Percentiles rank a stretch among this genome's conserved stretches.
Conservation (phyloP, 305 asterid species). For the Fraxinus velutina region DNA sequence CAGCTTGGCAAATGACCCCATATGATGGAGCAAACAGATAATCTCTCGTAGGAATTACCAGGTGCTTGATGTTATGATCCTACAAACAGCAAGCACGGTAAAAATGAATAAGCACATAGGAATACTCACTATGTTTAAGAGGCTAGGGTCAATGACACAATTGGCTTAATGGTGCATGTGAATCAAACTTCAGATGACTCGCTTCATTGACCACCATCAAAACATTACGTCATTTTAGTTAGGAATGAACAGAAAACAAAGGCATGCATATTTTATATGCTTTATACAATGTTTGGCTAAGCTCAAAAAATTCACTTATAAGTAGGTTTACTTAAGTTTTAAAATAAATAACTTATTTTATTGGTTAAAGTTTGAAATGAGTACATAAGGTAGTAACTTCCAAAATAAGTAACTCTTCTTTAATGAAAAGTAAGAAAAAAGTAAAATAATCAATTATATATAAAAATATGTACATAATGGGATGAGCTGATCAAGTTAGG, state of each 20-base stretch:
- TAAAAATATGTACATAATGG: background rate
- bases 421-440: background rate
- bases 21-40: conserved; percentile 86
- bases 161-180: background rate
- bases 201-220: background rate
- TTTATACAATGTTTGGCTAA: background rate
- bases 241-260: background rate
- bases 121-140: background rate
- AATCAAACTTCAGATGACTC: background rate
- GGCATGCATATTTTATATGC: background rate
- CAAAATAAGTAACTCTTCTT: background rate
- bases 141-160: background rate
- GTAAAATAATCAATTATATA: background rate
- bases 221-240: background rate
- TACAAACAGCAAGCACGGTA: conserved; percentile 27
- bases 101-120: background rate
- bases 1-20: conserved; percentile 67
- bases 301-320: background rate
- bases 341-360: background rate
- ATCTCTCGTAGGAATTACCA: conserved; percentile 89
- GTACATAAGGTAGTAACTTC: background rate
- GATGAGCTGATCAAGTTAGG: background rate
- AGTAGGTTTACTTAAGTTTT: background rate
- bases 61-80: conserved; percentile 66
- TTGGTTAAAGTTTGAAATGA: background rate